Percentiles rank a stretch among this genome's conserved stretches.
Conservation (phyloP, 495 filamentous ascomycete species). For the Trichoderma erinaceum region DNA sequence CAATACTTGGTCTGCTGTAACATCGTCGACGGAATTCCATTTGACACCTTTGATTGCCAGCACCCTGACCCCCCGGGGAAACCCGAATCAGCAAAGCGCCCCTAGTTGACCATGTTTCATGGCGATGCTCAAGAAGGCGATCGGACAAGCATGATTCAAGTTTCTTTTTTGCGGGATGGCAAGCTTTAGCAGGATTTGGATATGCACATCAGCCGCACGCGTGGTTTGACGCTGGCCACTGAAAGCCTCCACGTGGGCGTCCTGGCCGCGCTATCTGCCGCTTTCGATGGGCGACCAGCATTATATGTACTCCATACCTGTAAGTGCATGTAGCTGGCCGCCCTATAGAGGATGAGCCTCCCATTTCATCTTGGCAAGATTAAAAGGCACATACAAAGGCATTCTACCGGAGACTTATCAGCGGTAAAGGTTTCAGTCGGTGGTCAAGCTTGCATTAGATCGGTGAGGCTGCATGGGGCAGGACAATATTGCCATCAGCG, state of each 20-base stretch:
- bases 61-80: background rate
- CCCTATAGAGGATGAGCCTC: background rate
- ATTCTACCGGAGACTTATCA: background rate
- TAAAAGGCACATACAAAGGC: background rate
- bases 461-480: background rate
- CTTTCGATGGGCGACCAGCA: too few species aligned
- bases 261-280: background rate
- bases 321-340: too few species aligned
- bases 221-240: constrained; percentile 7
- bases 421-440: constrained; percentile 11
- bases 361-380: background rate
- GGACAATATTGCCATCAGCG: background rate
- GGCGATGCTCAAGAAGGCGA: background rate
- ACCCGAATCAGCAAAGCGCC: background rate
- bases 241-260: constrained; percentile 7
- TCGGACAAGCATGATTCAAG: background rate
- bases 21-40: too few species aligned
- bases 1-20: too few species aligned
- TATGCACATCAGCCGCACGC: constrained; percentile 1
- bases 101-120: background rate
- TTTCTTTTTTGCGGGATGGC: background rate
- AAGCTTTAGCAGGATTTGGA: background rate
- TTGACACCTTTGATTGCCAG: too few species aligned
- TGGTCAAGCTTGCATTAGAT: background rate
- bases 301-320: too few species aligned